phyloP scores from a whole-genome alignment of 2,329 filamentous ascomycete species.

The Cladosporium austrohemisphaericum region DNA sequence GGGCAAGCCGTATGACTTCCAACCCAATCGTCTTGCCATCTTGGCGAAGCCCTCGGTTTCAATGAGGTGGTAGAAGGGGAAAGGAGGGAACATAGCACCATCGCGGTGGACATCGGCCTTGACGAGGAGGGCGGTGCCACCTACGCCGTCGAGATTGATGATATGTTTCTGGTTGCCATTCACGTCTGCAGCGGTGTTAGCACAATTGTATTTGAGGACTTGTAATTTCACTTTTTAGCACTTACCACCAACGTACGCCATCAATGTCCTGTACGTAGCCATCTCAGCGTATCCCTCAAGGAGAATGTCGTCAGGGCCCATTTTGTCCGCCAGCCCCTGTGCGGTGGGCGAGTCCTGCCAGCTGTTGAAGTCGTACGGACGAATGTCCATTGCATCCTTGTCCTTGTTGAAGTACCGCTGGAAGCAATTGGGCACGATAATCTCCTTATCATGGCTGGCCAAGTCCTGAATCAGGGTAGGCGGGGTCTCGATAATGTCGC shows the following conservation, averaged over 20 bases:
- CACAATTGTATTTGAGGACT: too few relatives aligned
- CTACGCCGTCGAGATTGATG: conserved; percentile 82
- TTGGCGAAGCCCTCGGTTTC: conserved; percentile 98
- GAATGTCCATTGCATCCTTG: conserved; percentile 66
- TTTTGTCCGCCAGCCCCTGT: conserved; percentile 67
- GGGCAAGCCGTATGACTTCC: conserved; percentile 80
- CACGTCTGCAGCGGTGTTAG: conserved; percentile 21
- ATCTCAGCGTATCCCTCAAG: conserved; percentile 91
- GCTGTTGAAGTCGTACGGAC: conserved; percentile 95
- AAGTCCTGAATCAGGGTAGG: conserved; percentile 84
- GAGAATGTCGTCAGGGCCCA: conserved; percentile 89
- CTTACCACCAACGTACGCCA: conserved; percentile 72
- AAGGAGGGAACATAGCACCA: conserved; percentile 97
- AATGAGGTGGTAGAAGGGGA: conserved; percentile 93
- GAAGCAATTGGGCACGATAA: conserved; percentile 94
- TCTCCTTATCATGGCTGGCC: conserved; percentile 78
- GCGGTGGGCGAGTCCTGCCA: conserved; percentile 89
- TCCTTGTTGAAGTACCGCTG: conserved; percentile 72
- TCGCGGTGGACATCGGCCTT: conserved; percentile 97
- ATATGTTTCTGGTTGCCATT: conserved; percentile 30
- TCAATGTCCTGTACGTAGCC: conserved; percentile 84
- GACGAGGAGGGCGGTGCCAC: conserved; percentile 85
- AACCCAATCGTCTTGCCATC: conserved; percentile 88
- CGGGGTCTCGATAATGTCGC: conserved; percentile 87
- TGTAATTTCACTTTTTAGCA: too few relatives aligned